Base-by-base conservation (phyloP, 148 eudicot genomes). In the Rhododendron kiyosumense region DNA sequence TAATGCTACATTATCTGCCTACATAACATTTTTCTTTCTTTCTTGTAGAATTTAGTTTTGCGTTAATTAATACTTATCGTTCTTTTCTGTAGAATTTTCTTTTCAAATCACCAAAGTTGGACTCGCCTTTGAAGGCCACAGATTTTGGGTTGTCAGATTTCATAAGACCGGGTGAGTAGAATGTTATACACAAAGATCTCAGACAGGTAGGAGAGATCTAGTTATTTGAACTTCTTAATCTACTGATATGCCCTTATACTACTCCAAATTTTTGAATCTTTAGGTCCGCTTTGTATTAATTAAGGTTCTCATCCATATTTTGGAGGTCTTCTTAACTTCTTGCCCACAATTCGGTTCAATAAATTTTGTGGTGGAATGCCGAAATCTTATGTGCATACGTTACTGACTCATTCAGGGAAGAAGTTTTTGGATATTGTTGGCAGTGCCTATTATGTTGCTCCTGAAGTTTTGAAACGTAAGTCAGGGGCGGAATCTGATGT, bases 371-470 rank as follows among this genome's bases (percentile, higher is more conserved):
- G 18, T 78, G 14, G 81, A 43, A 73, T 86, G 80, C 78, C 43
- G 67, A 89, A 61, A 30, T 15, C 43, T 85, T 59, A 54, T 48
- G 32, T 38, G 77, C 14, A 45, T 30, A 14, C 14, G 6, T 30
- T 71, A 14, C 76, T 71, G 41, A 71, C 41, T 71, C 22, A 71
- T 86, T 85, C 94, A 96, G 99, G 97, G 84, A 96, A 92, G 88
- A 93, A 88, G 87, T 96, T 96, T 87, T 88, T 88, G 34, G 99
- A 96, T 87, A 94, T 96, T 86, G 99, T 96, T 79, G 99, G 99
- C 51, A 96, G 99, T 89, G 99, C 99, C 69, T 96, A 96, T 86
- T 96, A 96, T 91, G 99, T 96, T 88, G 99, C 99, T 84, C 99
- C 99, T 18, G 99, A 96, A 92, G 99, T 96, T 63, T 84, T 96